Evolutionary conservation across 495 filamentous ascomycete species (phyloP).

Genomic region (Penicillium cinerascens): DNA sequence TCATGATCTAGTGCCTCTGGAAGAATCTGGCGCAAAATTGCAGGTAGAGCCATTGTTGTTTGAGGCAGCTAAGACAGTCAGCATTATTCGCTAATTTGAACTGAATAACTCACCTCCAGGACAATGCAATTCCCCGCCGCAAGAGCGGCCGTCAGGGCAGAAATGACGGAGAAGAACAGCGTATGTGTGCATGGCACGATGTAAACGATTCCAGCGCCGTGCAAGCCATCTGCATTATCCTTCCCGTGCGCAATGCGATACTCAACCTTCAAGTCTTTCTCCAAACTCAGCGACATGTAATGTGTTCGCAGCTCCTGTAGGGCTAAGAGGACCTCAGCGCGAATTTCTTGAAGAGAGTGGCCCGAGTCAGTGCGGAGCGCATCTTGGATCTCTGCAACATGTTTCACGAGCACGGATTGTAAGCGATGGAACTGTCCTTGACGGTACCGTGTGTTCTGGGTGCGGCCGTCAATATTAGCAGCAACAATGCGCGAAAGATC

Average conservation of each 20-base stretch:
- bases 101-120: slow-evolving; percentile 37
- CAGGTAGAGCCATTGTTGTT: slow-evolving; percentile 28
- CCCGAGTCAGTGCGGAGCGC: slow-evolving; percentile 39
- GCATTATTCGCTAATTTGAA: neutral
- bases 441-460: slow-evolving; percentile 43
- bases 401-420: slow-evolving; percentile 31
- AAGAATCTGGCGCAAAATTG: slow-evolving; percentile 39
- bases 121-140: slow-evolving; percentile 52
- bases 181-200: slow-evolving; percentile 48
- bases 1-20: slow-evolving; percentile 40
- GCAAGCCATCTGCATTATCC: slow-evolving; percentile 23
- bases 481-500: slow-evolving; percentile 36
- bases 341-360: slow-evolving; percentile 34
- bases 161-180: slow-evolving; percentile 46
- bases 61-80: slow-evolving; percentile 30
- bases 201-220: slow-evolving; percentile 46
- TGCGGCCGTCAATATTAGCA: slow-evolving; percentile 46
- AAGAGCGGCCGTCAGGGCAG: slow-evolving; percentile 45
- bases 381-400: slow-evolving; percentile 30
- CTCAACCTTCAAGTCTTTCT: slow-evolving; percentile 42
- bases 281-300: slow-evolving; percentile 37
- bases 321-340: slow-evolving; percentile 40
- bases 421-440: slow-evolving; percentile 45
- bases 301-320: slow-evolving; percentile 41
- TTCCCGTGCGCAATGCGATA: slow-evolving; percentile 47